Evolutionary conservation across 2,329 filamentous ascomycete genomes (phyloP).

Genomic region (Ophiosphaerella narmari): DNA sequence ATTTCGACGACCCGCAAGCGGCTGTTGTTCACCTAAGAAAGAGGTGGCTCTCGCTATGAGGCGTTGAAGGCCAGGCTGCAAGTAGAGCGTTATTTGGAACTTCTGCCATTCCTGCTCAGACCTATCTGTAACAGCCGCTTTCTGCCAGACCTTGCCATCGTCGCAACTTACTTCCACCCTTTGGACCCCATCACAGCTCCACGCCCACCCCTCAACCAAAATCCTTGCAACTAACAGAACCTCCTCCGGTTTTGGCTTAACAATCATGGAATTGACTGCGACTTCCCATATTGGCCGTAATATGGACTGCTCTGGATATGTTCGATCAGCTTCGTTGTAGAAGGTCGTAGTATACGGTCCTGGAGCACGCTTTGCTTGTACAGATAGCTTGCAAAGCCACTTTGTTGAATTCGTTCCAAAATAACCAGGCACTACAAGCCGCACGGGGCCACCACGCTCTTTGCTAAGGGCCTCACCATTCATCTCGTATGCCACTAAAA

Average conservation of each 20-base stretch:
- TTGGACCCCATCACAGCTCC: constrained; percentile 24
- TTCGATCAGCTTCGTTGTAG: constrained; percentile 27
- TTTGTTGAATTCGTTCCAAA: constrained; percentile 42
- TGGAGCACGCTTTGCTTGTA: constrained; percentile 19
- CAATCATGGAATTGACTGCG: constrained; percentile 36
- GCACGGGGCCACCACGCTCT: constrained; percentile 35
- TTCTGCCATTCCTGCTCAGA: constrained; percentile 11
- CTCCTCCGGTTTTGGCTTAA: constrained; percentile 17
- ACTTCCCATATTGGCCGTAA: constrained; percentile 32
- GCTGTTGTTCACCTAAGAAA: constrained; percentile 16
- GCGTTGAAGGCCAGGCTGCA: background rate
- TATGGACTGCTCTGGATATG: background rate
- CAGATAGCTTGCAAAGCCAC: constrained; percentile 32
- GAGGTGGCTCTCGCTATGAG: constrained; percentile 14
- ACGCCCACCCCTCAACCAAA: constrained; percentile 30
- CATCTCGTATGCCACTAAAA: constrained; percentile 35
- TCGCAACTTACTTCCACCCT: constrained; percentile 25
- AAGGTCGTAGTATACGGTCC: constrained; percentile 34
- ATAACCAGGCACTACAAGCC: constrained; percentile 39
- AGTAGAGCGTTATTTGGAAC: background rate
- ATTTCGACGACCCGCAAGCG: constrained; percentile 24
- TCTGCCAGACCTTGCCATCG: constrained; percentile 12
- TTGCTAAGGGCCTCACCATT: constrained; percentile 25
- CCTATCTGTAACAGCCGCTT: constrained; percentile 3
- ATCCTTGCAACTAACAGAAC: constrained; percentile 4